Base-by-base conservation (phyloP, 257 asterid genomes). In the Capsicum pubescens region DNA sequence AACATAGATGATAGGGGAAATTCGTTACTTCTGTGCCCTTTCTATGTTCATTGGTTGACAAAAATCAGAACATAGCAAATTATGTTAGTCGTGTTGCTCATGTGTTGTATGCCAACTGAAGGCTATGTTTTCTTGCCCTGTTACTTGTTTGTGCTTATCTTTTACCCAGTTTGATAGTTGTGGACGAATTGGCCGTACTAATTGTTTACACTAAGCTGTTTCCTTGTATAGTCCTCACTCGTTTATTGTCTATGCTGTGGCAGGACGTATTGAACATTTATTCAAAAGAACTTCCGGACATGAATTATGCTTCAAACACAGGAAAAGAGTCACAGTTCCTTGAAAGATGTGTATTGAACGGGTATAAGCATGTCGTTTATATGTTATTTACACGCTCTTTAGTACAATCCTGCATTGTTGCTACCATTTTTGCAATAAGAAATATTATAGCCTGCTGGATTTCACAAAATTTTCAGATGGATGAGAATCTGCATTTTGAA, bases 331-430 rank as follows among this genome's bases (percentile, higher is more conserved):
- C 98, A 50, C 87, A 42, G 88, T 96, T 96, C 89, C 98, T 94
- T 80, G 91, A 93, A 89, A 91, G 89, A 94, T 93, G 99, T 78
- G 91, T 96, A 54, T 93, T 95, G 26, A 92, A 92, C 84, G 99
- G 99, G 99, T 93, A 92, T 83, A 68, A 7, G 32, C 84, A 39
- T 21, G 63, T 26, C 26, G 63, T 76, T 76, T 9, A 48, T 48
- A 46, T 72, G 80, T 48, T 72, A n/a, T 48, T 26, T 7, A 6
- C 32, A 7, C 6, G 44, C 19, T 72, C 60, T 6, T 48, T 72
- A 48, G 44, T 52, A 21, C 59, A 48, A 48, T 48, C 60, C 80
- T 48, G 60, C 32, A 9, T 69, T 68, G 0, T 68, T 68, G 77
- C 26, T 68, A 15, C 39, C 26, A 8, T 70, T 70, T 46, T 71